Percentiles rank a stretch among this genome's conserved stretches.
phyloP scores from a whole-genome alignment of 345 rosid species.

The Eucalyptus curtisii region DNA sequence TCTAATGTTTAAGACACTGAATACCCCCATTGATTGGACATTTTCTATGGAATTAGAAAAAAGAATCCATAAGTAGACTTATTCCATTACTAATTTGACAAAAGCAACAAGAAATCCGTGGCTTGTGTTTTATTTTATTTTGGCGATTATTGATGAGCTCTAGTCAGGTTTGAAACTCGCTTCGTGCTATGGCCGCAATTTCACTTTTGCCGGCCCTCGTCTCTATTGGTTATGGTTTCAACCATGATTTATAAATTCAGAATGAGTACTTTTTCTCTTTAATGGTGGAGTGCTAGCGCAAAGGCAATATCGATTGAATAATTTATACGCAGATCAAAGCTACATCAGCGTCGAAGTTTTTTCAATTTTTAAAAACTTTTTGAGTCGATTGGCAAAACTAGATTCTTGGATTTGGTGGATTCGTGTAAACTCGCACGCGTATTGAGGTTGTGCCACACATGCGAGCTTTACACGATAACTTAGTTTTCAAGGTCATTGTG shows the following conservation, averaged over 20 bases:
- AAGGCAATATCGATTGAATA: not conserved
- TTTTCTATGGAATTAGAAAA: not conserved
- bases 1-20: not conserved
- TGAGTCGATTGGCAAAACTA: not conserved
- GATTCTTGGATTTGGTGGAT: not conserved
- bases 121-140: not conserved
- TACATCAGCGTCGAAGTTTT: not conserved
- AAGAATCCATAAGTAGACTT: not conserved
- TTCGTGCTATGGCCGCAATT: not conserved
- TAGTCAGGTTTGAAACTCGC: not conserved
- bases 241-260: not conserved
- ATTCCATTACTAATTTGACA: not conserved
- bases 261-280: not conserved
- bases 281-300: not conserved
- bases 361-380: not conserved
- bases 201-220: not conserved
- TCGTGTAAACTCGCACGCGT: not conserved
- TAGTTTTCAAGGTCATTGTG: not conserved
- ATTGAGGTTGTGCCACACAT: not conserved
- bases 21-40: not conserved
- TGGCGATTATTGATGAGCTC: not conserved
- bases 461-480: not conserved
- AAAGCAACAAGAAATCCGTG: not conserved
- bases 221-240: not conserved
- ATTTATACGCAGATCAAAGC: not conserved